phyloP scores from a whole-genome alignment of 1,284 basidiomycete genomes.

The Ceratobasidium sp. region DNA sequence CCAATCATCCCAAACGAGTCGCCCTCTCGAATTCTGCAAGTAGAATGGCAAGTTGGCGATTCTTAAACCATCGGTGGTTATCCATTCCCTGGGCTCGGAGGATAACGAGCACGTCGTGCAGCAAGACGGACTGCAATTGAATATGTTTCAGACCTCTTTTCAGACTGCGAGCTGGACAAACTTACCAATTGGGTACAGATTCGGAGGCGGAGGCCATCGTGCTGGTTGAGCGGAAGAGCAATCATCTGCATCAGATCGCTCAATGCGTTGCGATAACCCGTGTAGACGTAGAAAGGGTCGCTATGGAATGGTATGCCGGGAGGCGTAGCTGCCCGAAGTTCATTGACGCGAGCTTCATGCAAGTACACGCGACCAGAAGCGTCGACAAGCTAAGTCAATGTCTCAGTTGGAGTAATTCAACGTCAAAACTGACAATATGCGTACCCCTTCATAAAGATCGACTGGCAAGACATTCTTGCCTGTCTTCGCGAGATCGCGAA shows the following conservation, averaged over 20 bases:
- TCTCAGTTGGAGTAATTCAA: neutral
- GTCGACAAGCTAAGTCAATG: neutral
- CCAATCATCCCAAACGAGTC: neutral
- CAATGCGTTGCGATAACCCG: slow-evolving; percentile 14
- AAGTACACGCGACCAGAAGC: slow-evolving; percentile 16
- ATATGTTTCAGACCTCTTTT: no score
- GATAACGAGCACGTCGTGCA: slow-evolving; percentile 9
- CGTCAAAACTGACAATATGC: neutral
- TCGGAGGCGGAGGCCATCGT: neutral
- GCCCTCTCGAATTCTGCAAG: neutral
- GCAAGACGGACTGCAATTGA: slow-evolving; percentile 6
- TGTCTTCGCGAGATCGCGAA: neutral
- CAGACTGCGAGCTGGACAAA: no score
- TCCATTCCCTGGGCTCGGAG: slow-evolving; percentile 26
- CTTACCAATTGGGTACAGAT: slow-evolving; percentile 12
- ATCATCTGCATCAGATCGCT: neutral
- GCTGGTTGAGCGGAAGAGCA: neutral
- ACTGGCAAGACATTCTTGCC: neutral
- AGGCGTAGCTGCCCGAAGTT: neutral
- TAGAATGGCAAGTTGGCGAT: neutral
- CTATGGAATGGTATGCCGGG: slow-evolving; percentile 15
- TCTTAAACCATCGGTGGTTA: neutral
- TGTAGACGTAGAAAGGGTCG: slow-evolving; percentile 24
- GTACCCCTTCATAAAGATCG: slow-evolving; percentile 9
- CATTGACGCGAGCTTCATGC: slow-evolving; percentile 24